Evolutionary conservation across 305 asterid species (phyloP), one percentile per base, ranked within the genome.

Genomic region (Solanum hybrid): DNA sequence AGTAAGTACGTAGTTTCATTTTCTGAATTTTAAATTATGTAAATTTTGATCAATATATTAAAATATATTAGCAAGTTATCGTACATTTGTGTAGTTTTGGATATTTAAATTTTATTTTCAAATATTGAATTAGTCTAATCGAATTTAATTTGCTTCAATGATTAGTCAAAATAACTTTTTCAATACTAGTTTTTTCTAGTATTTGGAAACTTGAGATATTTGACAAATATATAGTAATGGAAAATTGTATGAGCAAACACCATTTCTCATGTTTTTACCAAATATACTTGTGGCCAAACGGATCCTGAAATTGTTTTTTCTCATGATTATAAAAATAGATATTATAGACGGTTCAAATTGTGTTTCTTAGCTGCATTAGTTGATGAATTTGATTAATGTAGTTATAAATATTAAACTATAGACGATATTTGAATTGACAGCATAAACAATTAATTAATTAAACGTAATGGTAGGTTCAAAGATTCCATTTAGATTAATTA

Each of bases 401-500:
- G 71, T 82, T 82, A 82, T 8, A 33, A 28, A 82, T 40, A 82
- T 3, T 28, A 80, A 51, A 22, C 9, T 51, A 81, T 22, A 84
- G 22, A 51, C 3, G 14, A 51, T 28, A 73, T 28, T 74, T 84
- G 87, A 84, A 84, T 84, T 84, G 87, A 84, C 74, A 84, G 31
- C 42, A 29, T 51, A 84, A 82, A 84, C 20, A 84, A 84, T 46
- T 20, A n/a, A 84, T 46, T 46, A 18, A 84, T 57, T 18, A 18
- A 57, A 84, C 31, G 20, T 84, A 84, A 84, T 84, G 20, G 75
- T 31, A 84, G 75, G 87, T 84, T 84, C 74, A 31, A 34, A 85
- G 89, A 91, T 88, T 90, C 92, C 24, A 73, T 24, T 37, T 4
- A 77, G 31, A 91, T 22, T 64, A 64, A 89, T 90, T 87, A 77